Evolutionary conservation across 2,329 filamentous ascomycete genomes (phyloP), one percentile per base, ranked within the genome.

Genomic region (Sphaerulina populicola): DNA sequence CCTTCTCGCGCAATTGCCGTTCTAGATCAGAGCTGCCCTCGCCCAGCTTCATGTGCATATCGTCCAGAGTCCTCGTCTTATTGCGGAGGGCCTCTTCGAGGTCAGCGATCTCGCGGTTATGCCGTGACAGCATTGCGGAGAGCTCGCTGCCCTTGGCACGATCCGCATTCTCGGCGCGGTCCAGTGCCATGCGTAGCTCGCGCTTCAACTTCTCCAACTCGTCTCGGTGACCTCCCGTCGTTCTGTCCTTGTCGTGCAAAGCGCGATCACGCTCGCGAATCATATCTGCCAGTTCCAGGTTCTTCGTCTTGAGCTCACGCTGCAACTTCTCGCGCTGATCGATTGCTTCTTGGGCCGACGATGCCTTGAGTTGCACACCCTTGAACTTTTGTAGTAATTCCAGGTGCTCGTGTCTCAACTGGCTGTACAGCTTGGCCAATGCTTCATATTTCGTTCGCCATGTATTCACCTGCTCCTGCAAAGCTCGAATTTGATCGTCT

Each of bases 221-320:
- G 52, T 98, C 93, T 64, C 88, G 90, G 70, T 90, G 90, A 48
- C 82, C 86, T 30, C 93, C 93, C 46, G 77, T 81, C n/a, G 85
- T 73, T 49, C 93, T 82, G 66, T 98, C 93, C 68, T 90, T 88
- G 57, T 98, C 93, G 65, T 97, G 88, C 47, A 96, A 72, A 29
- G 93, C 93, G 57, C 93, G 82, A 66, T 98, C 93, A 61, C 93
- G 80, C 73, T 98, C 93, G 39, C 93, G 82, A 58, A 98, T 98
- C 93, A 98, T 97, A 68, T 97, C 89, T 30, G 93, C 93, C 55
- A 98, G 73, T 69, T 98, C 93, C n/a, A 98, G 75, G 66, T 98
- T 98, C 80, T 98, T 98, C 29, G 91, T 96, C 79, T 98, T 98
- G 68, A 98, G 86, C 72, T 98, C 93, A 31, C 91, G 85, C 73